Evolutionary conservation across 2,329 filamentous ascomycete species (phyloP), one percentile per base, ranked within the genome.

Genomic region (Xylogone sp.): DNA sequence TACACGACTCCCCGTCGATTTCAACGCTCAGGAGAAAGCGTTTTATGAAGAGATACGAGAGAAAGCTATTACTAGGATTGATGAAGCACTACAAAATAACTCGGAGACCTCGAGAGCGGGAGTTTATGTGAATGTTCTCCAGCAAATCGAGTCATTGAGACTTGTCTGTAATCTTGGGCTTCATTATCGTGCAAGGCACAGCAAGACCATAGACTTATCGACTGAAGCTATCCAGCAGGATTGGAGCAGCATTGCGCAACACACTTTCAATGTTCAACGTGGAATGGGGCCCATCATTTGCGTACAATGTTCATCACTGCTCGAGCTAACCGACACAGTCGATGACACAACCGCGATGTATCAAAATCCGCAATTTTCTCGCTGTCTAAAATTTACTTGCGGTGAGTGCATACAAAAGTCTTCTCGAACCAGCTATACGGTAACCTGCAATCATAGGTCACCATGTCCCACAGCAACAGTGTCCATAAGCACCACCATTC

Each of bases 141-240:
- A 75, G 51, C 65, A 69, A 42, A 75, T 79, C 24, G 71, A 78
- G 22, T 62, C 65, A 0, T 58, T 79, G 50, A 63, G 75, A 1
- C 60, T 76, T 16, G 61, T 78, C 2, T 79, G 76, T 31, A 72
- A 77, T 43, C 58, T 77, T 1, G 76, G 77, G 0, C 47, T 73
- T 0, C 58, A 66, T n/a, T 76, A 75, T 62, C 2, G 49, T 50
- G 3, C 59, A 69, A n/a, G 63, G 71, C 57, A 60, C 10, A 53
- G 52, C 29, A 49, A 47, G n/a, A 27, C 18, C 20, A n/a, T 55
- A 2, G 8, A 21, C 2, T n/a, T 48, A 1, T 44, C 18, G 42
- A 31, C 24, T 27, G 24, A 27, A 27, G 24, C 24, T 27, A 27
- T n/a, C n/a, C n/a, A n/a, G n/a, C n/a, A 27, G 5, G 24, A 27